Conservation (phyloP, 805 yeast species). For the Candida khao-thaluensis region DNA sequence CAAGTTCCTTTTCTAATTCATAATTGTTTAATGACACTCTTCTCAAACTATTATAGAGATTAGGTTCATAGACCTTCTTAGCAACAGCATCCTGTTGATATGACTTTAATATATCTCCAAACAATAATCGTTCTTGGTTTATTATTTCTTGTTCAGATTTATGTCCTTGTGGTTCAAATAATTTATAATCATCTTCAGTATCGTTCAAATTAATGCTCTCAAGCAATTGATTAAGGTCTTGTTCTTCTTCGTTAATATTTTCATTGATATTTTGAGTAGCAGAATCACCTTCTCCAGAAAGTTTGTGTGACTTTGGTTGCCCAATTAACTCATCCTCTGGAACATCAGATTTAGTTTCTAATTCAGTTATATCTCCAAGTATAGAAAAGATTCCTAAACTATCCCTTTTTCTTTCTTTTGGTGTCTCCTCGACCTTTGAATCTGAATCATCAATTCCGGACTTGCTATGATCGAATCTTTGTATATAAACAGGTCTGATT, state of each 20-base stretch:
- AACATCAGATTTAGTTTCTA: neutral
- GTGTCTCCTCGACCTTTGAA: too few species aligned
- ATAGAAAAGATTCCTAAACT: constrained; percentile 3
- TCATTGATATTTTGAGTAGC: neutral
- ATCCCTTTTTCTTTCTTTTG: constrained; percentile 1
- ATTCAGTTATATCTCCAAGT: constrained; percentile 3
- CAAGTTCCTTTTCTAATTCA: constrained; percentile 6
- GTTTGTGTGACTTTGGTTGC: neutral
- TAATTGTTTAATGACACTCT: constrained; percentile 1
- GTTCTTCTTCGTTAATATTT: neutral
- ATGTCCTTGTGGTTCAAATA: neutral
- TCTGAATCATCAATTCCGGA: too few species aligned
- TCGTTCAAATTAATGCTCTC: constrained; percentile 5
- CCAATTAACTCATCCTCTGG: neutral
- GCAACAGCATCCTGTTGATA: constrained; percentile 14
- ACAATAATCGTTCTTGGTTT: constrained; percentile 23
- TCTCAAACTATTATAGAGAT: constrained; percentile 1
- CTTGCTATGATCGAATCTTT: too few species aligned
- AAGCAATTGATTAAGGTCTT: constrained; percentile 3
- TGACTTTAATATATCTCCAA: constrained; percentile 25
- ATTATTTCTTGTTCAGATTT: constrained; percentile 12
- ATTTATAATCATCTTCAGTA: constrained; percentile 7
- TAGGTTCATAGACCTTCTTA: constrained; percentile 7
- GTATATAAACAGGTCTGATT: neutral
- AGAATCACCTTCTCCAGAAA: neutral